Base-by-base conservation (phyloP, 2,329 filamentous ascomycete species). In the Trichoderma aggressivum region DNA sequence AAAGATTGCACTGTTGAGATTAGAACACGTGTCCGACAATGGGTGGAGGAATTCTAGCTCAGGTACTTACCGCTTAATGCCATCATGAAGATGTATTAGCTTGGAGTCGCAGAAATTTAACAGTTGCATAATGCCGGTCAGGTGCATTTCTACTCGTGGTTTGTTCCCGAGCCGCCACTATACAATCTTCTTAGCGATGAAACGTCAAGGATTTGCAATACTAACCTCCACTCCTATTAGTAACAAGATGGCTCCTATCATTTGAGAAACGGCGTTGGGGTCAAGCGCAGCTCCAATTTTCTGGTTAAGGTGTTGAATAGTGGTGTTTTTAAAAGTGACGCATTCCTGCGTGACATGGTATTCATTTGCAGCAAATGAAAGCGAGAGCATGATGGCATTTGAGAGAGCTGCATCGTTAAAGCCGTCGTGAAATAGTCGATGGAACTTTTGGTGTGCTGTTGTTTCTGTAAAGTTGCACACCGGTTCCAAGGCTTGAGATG, bases 161-260 rank as follows among this genome's bases (percentile, higher is more conserved):
- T 66, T 66, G 50, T 58, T 66, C 18, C 63, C 63, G 11, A 66
- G 63, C 18, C 63, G 50, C 63, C 50, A 66, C 63, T 66, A 5
- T n/a, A 7, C 39, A 43, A 1, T 21, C 1, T 39, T 34, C 24
- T 66, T 32, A 66, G 63, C 30, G 21, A 16, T 30, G 8, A 16
- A 58, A 58, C 7, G 6, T 16, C 16, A 43, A 18, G 14, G 30
- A 11, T 3, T 3, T 26, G 30, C 18, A 43, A 21, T 58, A 58
- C 63, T 58, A 66, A 66, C 63, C 16, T 66, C 63, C 7, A 66
- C 63, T 36, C 63, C 53, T 43, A 58, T 43, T 16, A 66, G 26
- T 26, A 66, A 28, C 24, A 58, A 58, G 28, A 66, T 66, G 24
- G 50, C 63, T 16, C 63, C 63, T 66, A 66, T 58, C 63, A 66